Conservation (phyloP, 2,329 filamentous ascomycete genomes). For the Fusarium subtropicale region DNA sequence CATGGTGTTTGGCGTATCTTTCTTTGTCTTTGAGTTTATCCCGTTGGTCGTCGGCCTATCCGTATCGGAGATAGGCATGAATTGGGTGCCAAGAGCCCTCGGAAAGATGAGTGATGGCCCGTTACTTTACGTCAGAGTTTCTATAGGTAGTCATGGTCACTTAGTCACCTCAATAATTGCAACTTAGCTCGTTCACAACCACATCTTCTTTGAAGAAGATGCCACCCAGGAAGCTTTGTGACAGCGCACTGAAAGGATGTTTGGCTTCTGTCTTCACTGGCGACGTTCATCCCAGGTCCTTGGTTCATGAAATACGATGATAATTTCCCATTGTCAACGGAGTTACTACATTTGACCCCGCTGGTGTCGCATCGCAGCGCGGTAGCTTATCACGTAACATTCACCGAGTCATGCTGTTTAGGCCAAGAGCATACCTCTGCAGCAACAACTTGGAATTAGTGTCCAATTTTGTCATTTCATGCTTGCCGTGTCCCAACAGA, state of each 20-base stretch:
- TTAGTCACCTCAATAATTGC: conserved; percentile 4
- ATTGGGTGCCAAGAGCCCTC: neutral
- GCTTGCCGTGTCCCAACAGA: neutral
- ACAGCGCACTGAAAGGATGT: neutral
- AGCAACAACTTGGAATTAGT: conserved; percentile 1
- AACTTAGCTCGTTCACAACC: neutral
- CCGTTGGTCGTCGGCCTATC: neutral
- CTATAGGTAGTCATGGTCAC: neutral
- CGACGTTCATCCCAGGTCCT: neutral
- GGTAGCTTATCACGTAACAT: conserved; percentile 35
- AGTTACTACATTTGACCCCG: neutral
- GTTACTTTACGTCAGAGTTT: neutral
- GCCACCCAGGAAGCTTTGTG: conserved; percentile 2
- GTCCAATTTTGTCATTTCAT: conserved; percentile 12
- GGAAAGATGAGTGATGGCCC: neutral
- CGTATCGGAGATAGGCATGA: neutral
- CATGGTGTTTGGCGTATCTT: neutral
- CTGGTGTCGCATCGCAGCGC: conserved; percentile 5
- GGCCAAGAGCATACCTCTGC: conserved; percentile 11
- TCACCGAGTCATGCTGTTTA: conserved; percentile 28
- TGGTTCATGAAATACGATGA: neutral
- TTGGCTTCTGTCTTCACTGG: neutral
- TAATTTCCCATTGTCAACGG: neutral
- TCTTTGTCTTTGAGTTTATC: conserved; percentile 17
- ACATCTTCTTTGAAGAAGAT: neutral